Evolutionary conservation across 2,329 filamentous ascomycete species (phyloP).

Genomic region (Arthroderma uncinatum): DNA sequence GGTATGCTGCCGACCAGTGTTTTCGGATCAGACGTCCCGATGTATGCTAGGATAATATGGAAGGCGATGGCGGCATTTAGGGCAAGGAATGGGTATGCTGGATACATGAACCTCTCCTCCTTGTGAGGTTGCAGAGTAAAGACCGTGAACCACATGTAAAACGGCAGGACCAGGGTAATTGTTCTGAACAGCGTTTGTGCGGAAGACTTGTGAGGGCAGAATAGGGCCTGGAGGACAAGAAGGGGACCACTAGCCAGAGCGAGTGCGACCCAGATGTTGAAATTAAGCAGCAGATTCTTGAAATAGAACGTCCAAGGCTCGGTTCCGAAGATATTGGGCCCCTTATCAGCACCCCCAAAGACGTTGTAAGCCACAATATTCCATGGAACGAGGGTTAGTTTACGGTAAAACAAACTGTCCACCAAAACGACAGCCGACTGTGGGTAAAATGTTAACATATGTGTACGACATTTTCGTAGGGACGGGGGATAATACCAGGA

Average conservation of each 20-base stretch:
- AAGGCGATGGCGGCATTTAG: slow-evolving; percentile 78
- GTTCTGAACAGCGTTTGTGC: slow-evolving; percentile 63
- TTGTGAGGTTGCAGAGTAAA: slow-evolving; percentile 93
- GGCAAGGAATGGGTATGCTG: slow-evolving; percentile 79
- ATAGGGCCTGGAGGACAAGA: slow-evolving; percentile 59
- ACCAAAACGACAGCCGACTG: slow-evolving; percentile 58
- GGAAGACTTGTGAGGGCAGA: slow-evolving; percentile 50
- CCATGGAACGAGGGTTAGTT: slow-evolving; percentile 64
- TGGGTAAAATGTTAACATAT: slow-evolving; percentile 19
- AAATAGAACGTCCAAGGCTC: slow-evolving; percentile 97
- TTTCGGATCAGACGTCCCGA: slow-evolving; percentile 60
- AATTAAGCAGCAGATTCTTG: slow-evolving; percentile 82
- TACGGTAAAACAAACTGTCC: slow-evolving; percentile 78
- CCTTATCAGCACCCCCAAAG: slow-evolving; percentile 63
- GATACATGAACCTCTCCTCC: slow-evolving; percentile 98
- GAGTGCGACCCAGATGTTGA: slow-evolving; percentile 85
- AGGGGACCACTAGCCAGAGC: slow-evolving; percentile 65
- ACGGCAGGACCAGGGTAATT: slow-evolving; percentile 66
- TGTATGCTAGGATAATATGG: slow-evolving; percentile 64
- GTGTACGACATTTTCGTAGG: background rate
- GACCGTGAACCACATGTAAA: slow-evolving; percentile 88
- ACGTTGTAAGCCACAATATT: slow-evolving; percentile 97
- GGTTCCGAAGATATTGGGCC: slow-evolving; percentile 85
- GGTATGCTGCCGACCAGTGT: slow-evolving; percentile 61
- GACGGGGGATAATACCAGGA: slow-evolving; percentile 47